A percentile compares a stretch with the other conserved stretches of the same genome.
Evolutionary conservation across 371 early-diverging fungal genomes (phyloP).

Genomic region (Mortierella sp.): DNA sequence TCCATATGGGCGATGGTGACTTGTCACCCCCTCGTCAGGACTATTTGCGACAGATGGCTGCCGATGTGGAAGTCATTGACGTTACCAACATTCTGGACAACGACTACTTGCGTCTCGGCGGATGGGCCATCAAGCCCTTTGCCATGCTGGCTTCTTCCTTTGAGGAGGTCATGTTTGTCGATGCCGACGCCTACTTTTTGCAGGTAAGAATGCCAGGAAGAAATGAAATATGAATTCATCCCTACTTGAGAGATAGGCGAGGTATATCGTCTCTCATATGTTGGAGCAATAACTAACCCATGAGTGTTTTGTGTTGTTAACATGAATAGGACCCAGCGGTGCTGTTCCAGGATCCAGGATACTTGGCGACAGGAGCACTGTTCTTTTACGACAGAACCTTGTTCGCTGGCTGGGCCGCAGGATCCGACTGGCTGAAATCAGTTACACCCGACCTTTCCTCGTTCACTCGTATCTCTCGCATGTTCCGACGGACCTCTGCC

Average conservation of each 20-base stretch:
- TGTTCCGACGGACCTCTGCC: constrained; percentile 62
- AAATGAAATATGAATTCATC: neutral
- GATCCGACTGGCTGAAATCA: constrained; percentile 62
- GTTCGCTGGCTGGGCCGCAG: constrained; percentile 53
- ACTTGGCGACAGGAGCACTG: constrained; percentile 69
- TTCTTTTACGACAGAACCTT: constrained; percentile 79
- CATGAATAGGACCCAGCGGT: constrained; percentile 63
- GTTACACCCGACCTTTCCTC: constrained; percentile 65
- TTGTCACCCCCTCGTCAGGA: constrained; percentile 59
- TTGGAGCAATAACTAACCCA: neutral
- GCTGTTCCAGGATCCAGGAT: constrained; percentile 71
- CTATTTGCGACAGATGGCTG: constrained; percentile 60
- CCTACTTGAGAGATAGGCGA: neutral
- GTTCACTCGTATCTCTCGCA: constrained; percentile 61
- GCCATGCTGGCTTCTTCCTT: constrained; percentile 79
- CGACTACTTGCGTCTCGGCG: constrained; percentile 64
- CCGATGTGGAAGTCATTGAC: constrained; percentile 64
- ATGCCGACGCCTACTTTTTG: constrained; percentile 84
- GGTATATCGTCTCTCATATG: neutral
- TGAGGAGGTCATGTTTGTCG: constrained; percentile 77
- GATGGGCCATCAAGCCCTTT: constrained; percentile 79
- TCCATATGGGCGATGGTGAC: constrained; percentile 74
- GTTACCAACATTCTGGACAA: constrained; percentile 68
- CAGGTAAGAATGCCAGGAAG: constrained; percentile 44
- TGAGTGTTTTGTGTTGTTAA: neutral